A percentile compares a stretch with the other conserved stretches of the same genome.
These are phyloP conservation scores for Diaporthe longicolla DNA, from an alignment of 2,329 filamentous ascomycete species.

Conservation along the genomic window DNA sequence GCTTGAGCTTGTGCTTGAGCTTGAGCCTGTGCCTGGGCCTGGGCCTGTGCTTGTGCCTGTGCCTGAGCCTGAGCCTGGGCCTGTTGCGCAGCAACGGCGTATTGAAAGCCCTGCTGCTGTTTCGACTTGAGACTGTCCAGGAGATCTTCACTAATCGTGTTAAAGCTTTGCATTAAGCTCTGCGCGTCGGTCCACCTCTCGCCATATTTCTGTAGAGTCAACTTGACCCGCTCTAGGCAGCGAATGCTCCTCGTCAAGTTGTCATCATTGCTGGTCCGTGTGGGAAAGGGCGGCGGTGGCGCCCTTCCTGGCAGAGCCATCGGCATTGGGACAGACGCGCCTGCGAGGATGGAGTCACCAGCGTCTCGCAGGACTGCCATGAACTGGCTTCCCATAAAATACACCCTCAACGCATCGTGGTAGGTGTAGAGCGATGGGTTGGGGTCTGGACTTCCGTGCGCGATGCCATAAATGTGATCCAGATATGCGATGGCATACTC, in stretches of 20 bases:
- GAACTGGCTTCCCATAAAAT: conserved; percentile 78
- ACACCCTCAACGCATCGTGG: conserved; percentile 87
- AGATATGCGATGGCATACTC: conserved; percentile 90
- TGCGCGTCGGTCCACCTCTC: conserved; percentile 72
- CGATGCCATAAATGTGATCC: conserved; percentile 78
- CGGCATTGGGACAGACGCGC: conserved; percentile 60
- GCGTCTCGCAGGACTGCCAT: conserved; percentile 72
- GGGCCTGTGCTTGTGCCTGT: conserved; percentile 21
- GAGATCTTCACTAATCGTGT: conserved; percentile 62
- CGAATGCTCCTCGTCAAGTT: conserved; percentile 69
- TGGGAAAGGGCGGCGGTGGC: conserved; percentile 67
- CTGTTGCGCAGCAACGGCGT: conserved; percentile 52
- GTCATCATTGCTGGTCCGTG: conserved; percentile 58
- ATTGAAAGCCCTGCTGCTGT: conserved; percentile 51
- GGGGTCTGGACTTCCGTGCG: conserved; percentile 66
- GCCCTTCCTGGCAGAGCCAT: conserved; percentile 61
- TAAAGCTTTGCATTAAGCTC: conserved; percentile 67
- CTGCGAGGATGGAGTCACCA: conserved; percentile 69
- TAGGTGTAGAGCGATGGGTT: conserved; percentile 83
- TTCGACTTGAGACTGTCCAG: conserved; percentile 59
- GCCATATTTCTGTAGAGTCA: conserved; percentile 70
- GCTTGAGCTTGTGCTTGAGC: conserved; percentile 45
- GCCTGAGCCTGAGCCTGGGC: conserved; percentile 34
- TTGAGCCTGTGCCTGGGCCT: conserved; percentile 45
- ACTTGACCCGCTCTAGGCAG: conserved; percentile 67